Base-by-base conservation (phyloP, 257 asterid species). In the Solanum tarijense region DNA sequence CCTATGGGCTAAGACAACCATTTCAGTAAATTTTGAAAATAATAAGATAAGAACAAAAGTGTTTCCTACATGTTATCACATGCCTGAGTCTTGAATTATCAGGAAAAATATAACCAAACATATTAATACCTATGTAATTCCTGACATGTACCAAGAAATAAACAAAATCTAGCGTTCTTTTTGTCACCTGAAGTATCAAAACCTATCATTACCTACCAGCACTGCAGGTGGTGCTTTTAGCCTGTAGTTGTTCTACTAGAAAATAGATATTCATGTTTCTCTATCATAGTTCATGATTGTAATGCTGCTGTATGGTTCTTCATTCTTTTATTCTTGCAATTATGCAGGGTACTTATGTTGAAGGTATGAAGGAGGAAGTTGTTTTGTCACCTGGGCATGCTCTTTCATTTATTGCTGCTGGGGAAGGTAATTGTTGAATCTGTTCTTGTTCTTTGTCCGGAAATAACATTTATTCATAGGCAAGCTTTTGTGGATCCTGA, bases 341-440 rank as follows among this genome's bases (percentile, higher is more conserved):
- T 89, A 87, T 73, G 29, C 89, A 97, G 99, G 99, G 99, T 66
- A 97, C 99, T 86, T 97, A 97, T 89, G 99, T 97, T 87, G 99
- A 97, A 92, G 99, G 99, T 84, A 94, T 97, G 83, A 97, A 97
- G 92, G 99, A 97, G 91, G 99, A 97, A 91, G 98, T 97, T 87
- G 99, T 97, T 75, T 91, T 97, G 92, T 97, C 99, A 85, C 98
- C 99, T 89, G 99, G 99, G 72, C 99, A 97, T 89, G 99, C 97
- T 83, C 99, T 97, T 89, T 97, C 99, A 20, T 97, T 97, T 91
- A 97, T 97, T 89, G 99, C 99, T 91, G 98, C 99, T 21, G 99
- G 99, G 90, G 99, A 97, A 94, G 99, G 99, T 96, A 90, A 36
- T 21, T 46, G 55, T 68, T 43, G 43, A 35, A 84, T 41, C 83